Conservation (phyloP, 768 basidiomycete species). For the Russula emetica region DNA sequence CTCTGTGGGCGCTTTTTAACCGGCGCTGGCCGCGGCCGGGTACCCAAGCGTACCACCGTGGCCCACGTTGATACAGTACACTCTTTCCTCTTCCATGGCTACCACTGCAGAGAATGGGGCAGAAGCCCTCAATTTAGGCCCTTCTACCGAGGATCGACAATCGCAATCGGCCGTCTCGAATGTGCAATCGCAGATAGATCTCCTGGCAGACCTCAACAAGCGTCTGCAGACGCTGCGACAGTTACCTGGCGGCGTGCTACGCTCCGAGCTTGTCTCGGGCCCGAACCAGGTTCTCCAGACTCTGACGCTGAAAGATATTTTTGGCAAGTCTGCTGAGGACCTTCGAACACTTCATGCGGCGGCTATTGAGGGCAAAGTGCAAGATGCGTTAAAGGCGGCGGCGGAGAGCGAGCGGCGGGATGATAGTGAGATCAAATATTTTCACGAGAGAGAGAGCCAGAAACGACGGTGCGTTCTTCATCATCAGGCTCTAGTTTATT, state of each 20-base stretch:
- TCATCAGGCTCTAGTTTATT: not conserved
- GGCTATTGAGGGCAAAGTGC: constrained; percentile 48
- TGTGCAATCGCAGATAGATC: constrained; percentile 27
- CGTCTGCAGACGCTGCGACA: constrained; percentile 25
- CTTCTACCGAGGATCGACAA: constrained; percentile 12
- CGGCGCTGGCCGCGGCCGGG: no score
- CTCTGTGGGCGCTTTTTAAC: not conserved
- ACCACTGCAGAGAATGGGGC: not conserved
- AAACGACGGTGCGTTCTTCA: constrained; percentile 50
- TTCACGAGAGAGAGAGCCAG: constrained; percentile 46
- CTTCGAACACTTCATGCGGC: constrained; percentile 46
- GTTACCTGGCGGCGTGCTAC: constrained; percentile 22
- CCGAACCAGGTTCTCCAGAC: constrained; percentile 14
- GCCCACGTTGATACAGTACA: no score
- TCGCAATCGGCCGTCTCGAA: constrained; percentile 13
- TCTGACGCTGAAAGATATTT: constrained; percentile 12
- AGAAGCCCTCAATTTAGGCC: constrained; percentile 4
- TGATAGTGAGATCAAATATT: constrained; percentile 44
- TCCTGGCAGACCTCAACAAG: constrained; percentile 23
- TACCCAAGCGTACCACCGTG: no score
- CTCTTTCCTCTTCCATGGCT: constrained; percentile 5
- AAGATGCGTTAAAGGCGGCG: constrained; percentile 55
- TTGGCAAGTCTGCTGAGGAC: constrained; percentile 37
- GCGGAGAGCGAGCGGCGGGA: constrained; percentile 53
- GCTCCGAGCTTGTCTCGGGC: constrained; percentile 10